phyloP scores from a whole-genome alignment of 2,329 filamentous ascomycete species.

The Fusarium falciforme region DNA sequence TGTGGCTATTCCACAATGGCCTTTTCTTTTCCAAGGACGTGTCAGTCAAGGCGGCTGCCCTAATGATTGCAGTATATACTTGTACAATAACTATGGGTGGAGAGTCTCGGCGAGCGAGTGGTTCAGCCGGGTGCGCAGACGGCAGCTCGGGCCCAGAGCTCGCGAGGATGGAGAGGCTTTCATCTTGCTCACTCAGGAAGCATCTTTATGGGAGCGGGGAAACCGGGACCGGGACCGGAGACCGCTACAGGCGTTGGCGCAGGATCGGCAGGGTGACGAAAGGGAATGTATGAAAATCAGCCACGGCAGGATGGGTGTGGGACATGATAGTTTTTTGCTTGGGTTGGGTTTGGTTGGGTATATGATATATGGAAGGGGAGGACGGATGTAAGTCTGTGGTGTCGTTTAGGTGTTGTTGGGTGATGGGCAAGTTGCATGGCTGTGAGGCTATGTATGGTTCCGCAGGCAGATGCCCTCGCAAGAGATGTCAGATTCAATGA shows the following conservation, averaged over 20 bases:
- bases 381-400: not conserved
- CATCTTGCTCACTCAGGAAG: slow-evolving; percentile 23
- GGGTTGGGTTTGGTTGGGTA: slow-evolving; percentile 38
- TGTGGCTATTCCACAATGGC: slow-evolving; percentile 12
- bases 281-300: slow-evolving; percentile 41
- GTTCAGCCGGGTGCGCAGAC: not conserved
- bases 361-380: slow-evolving; percentile 29
- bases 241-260: slow-evolving; percentile 42
- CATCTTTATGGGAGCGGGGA: slow-evolving; percentile 28
- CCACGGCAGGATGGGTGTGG: slow-evolving; percentile 31
- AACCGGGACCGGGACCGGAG: slow-evolving; percentile 27
- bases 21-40: slow-evolving; percentile 20
- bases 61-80: slow-evolving; percentile 40
- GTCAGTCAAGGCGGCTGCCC: slow-evolving; percentile 13
- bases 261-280: slow-evolving; percentile 38
- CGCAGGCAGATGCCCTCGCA: slow-evolving; percentile 12
- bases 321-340: slow-evolving; percentile 19
- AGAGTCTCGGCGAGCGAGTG: not conserved
- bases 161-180: slow-evolving; percentile 6
- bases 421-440: slow-evolving; percentile 12
- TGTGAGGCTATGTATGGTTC: slow-evolving; percentile 22
- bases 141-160: not conserved
- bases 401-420: slow-evolving; percentile 8
- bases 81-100: slow-evolving; percentile 41
- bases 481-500: slow-evolving; percentile 29